Evolutionary conservation across 1,284 basidiomycete genomes (phyloP), one percentile per base, ranked within the genome.

Genomic region (Farysia itapuensis): DNA sequence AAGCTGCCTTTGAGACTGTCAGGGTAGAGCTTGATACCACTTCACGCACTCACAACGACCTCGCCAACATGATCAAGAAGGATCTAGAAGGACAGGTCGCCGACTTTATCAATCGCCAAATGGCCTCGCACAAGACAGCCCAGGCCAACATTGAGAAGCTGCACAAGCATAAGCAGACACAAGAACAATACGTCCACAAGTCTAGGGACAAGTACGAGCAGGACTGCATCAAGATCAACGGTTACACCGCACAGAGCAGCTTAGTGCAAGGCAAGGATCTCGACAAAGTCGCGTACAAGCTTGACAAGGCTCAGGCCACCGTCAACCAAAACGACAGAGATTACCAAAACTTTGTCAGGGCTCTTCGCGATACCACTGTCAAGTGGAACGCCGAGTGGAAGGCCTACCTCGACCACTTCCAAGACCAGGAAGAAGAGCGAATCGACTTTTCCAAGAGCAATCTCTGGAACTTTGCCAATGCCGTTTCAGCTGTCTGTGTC

Each of bases 311-410:
- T 0, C 86, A 91, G 64, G 85, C 89, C 77, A 93, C 90, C 1
- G 91, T 98, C 8, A 85, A 85, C 46, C 81, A 83, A 14, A 95
- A 95, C 40, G 63, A 75, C 40, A 64, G 53, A 31, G 94, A 99
- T 68, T 97, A 93, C 72, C 83, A 84, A 24, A 89, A 90, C 77
- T 94, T 91, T 77, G 84, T 90, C 8, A 84, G 84, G 43, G 87
- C 86, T 0, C 79, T 96, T 39, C 84, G 86, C 61, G 87, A 90
- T 46, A 95, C 90, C 16, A 84, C 83, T 35, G 80, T 80, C 47
- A 88, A 88, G 73, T 98, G 94, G 94, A 92, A 96, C 75, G 81
- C 83, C 45, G 88, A 90, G 58, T 99, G 94, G 94, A 95, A 90
- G 52, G 53, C 53, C 31, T 67, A 66, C 26, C 45, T 67, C 24